A percentile compares a stretch with the other conserved stretches of the same genome.
Evolutionary conservation across 1,284 basidiomycete species (phyloP).

Genomic region (Tylopilus orsonianus): DNA sequence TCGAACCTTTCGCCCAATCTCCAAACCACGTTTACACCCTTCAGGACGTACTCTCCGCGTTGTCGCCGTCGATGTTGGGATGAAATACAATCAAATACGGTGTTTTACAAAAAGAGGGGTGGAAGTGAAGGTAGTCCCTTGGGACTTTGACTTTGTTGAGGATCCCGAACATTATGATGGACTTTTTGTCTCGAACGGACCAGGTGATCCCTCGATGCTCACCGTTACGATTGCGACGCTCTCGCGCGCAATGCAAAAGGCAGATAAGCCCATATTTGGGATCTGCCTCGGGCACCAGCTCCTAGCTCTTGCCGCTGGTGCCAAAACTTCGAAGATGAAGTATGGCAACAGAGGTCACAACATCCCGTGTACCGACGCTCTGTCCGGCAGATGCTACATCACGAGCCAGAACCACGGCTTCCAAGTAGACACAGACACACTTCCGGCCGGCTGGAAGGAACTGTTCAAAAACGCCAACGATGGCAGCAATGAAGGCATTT

Average conservation of each 20-base stretch:
- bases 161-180: slow-evolving; percentile 86
- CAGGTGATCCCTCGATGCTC: slow-evolving; percentile 93
- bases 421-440: slow-evolving; percentile 84
- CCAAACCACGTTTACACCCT: slow-evolving; percentile 70
- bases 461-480: slow-evolving; percentile 98
- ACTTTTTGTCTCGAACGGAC: slow-evolving; percentile 97
- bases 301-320: slow-evolving; percentile 92
- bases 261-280: slow-evolving; percentile 91
- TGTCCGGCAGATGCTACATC: slow-evolving; percentile 97
- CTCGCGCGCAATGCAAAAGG: slow-evolving; percentile 68
- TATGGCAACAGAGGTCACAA: slow-evolving; percentile 99
- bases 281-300: slow-evolving; percentile 99
- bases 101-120: slow-evolving; percentile 94
- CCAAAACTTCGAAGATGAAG: slow-evolving; percentile 97
- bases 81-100: slow-evolving; percentile 99
- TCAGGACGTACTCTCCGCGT: slow-evolving; percentile 81
- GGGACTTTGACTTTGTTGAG: slow-evolving; percentile 92
- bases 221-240: slow-evolving; percentile 75
- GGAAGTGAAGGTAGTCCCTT: slow-evolving; percentile 96
- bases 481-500: slow-evolving; percentile 96
- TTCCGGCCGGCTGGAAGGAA: slow-evolving; percentile 89
- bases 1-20: slow-evolving; percentile 67
- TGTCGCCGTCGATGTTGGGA: slow-evolving; percentile 93
- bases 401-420: slow-evolving; percentile 99
- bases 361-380: slow-evolving; percentile 93